Evolutionary conservation across 257 asterid species (phyloP).

Genomic region (Solanum chiquidenum): DNA sequence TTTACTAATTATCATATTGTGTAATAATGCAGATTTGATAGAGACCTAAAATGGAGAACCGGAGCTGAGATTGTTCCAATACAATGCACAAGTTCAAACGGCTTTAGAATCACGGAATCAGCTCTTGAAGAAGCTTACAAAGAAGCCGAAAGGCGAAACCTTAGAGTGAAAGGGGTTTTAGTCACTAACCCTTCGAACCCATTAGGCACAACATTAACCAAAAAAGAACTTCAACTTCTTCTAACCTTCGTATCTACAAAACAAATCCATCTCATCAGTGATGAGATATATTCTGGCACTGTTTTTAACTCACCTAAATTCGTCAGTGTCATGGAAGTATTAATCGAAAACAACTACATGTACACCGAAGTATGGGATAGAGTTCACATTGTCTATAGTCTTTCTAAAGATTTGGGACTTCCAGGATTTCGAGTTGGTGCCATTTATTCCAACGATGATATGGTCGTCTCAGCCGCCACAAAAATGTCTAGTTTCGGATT

Average conservation of each 20-base stretch:
- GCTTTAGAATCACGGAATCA: background rate
- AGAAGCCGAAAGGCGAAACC: background rate
- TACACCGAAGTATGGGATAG: background rate
- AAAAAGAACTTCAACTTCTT: background rate
- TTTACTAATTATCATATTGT: background rate
- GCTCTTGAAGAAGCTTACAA: constrained; percentile 5
- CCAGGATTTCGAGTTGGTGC: constrained; percentile 10
- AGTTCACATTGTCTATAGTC: constrained; percentile 7
- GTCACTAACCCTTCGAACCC: constrained; percentile 11
- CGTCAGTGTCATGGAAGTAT: background rate
- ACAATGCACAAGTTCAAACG: constrained; percentile 2
- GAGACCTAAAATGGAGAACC: constrained; percentile 9
- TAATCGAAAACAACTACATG: background rate
- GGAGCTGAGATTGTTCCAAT: constrained; percentile 11
- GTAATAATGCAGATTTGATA: background rate
- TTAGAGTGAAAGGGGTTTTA: constrained; percentile 2
- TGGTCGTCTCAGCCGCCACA: constrained; percentile 4
- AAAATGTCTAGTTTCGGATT: constrained; percentile 11
- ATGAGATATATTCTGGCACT: constrained; percentile 8
- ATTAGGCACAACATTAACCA: constrained; percentile 1
- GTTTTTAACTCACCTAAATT: constrained; percentile 5
- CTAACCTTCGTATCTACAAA: background rate
- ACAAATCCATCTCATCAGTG: constrained; percentile 4
- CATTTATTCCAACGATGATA: constrained; percentile 5
- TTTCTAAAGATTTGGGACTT: constrained; percentile 5